Evolutionary conservation across 2,329 filamentous ascomycete species (phyloP).

Genomic region (Scedosporium minutisporum): DNA sequence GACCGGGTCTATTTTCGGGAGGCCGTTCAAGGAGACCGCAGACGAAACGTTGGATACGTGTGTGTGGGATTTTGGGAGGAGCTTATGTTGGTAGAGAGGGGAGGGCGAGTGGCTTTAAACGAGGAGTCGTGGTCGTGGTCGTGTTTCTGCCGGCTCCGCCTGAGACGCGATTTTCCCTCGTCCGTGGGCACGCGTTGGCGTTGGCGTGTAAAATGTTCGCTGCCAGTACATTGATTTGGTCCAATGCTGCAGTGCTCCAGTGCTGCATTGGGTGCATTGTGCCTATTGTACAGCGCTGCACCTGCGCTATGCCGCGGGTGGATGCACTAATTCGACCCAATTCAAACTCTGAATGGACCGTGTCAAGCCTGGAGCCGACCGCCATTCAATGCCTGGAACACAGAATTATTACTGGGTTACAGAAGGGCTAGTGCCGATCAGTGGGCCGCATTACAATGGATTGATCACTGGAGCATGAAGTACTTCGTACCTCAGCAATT

Average conservation of each 20-base stretch:
- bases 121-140: background rate
- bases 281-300: background rate
- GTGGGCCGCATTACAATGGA: no score
- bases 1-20: background rate
- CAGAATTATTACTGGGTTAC: background rate
- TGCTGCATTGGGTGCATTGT: background rate
- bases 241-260: background rate
- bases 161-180: conserved; percentile 7
- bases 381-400: background rate
- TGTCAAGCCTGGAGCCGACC: background rate
- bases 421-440: background rate
- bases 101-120: conserved; percentile 4
- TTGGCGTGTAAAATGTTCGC: background rate
- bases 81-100: background rate
- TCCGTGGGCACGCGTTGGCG: conserved; percentile 6
- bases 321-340: background rate
- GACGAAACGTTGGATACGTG: background rate
- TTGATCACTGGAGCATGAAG: no score
- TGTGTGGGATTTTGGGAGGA: background rate
- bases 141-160: conserved; percentile 3
- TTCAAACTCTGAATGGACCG: background rate
- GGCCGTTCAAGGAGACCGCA: background rate
- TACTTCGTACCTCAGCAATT: no score
- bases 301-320: background rate
- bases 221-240: background rate